A percentile compares a stretch with the other conserved stretches of the same genome.
Conservation (phyloP, 192 early-diverging fungal species). For the Chytriomyces sp. region DNA sequence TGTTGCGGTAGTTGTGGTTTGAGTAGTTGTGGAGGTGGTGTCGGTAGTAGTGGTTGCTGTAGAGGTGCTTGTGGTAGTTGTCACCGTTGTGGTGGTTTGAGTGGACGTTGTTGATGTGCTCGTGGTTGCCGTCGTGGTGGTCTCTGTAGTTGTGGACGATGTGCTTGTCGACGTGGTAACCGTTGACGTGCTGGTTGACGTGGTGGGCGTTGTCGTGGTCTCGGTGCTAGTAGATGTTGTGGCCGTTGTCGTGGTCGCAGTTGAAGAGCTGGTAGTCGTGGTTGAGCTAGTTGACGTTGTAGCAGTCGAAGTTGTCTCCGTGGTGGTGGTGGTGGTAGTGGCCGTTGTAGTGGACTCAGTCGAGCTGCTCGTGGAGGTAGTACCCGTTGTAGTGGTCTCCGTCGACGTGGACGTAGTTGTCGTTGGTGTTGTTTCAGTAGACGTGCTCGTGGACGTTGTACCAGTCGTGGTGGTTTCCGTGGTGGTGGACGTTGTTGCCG, state of each 20-base stretch:
- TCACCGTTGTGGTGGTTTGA: neutral
- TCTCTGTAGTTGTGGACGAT: neutral
- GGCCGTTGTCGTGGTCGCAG: neutral
- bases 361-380: neutral
- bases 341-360: neutral
- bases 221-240: neutral
- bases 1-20: neutral
- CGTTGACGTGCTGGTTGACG: neutral
- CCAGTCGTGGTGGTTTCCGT: slow-evolving; percentile 2
- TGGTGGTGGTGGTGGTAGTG: neutral
- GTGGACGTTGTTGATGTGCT: neutral
- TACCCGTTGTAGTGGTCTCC: neutral
- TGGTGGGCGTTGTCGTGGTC: neutral
- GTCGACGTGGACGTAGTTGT: neutral
- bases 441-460: neutral
- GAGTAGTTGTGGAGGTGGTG: neutral
- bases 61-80: neutral
- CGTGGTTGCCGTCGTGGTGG: neutral
- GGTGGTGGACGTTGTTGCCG: neutral
- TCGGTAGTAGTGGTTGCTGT: neutral
- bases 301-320: neutral
- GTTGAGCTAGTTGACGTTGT: neutral
- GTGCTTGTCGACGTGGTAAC: neutral
- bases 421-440: neutral
- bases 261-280: neutral